Evolutionary conservation across 1,284 basidiomycete genomes (phyloP).

Genomic region (Ganoderma multipileum): DNA sequence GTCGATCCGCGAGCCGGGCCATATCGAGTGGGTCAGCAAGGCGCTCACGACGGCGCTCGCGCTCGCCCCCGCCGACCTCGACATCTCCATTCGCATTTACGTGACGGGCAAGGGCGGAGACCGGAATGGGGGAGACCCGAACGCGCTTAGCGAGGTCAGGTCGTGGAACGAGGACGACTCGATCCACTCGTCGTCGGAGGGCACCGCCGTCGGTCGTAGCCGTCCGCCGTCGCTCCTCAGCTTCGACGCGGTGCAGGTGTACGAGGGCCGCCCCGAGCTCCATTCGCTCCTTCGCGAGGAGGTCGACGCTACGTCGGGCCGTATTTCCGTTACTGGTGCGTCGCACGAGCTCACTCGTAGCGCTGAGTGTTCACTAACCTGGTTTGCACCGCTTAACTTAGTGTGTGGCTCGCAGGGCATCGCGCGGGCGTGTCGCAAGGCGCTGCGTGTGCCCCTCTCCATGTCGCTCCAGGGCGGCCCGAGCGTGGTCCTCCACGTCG

Average conservation of each 20-base stretch:
- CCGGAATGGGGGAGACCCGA: neutral
- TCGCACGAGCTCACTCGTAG: too few species aligned
- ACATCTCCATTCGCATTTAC: constrained; percentile 46
- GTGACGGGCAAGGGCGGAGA: constrained; percentile 38
- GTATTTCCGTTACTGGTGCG: constrained; percentile 51
- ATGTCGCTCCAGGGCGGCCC: constrained; percentile 50
- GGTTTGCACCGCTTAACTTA: too few species aligned
- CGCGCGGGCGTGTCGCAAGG: constrained; percentile 45
- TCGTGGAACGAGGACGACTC: constrained; percentile 31
- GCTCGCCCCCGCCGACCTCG: constrained; percentile 39
- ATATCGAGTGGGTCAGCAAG: constrained; percentile 51
- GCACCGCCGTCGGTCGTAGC: constrained; percentile 21
- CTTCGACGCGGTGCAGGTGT: constrained; percentile 35
- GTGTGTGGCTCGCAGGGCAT: constrained; percentile 57
- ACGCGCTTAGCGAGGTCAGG: constrained; percentile 5
- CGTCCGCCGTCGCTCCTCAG: constrained; percentile 30
- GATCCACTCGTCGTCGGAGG: constrained; percentile 25
- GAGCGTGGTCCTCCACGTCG: constrained; percentile 52
- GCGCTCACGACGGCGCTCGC: constrained; percentile 42
- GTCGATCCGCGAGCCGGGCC: constrained; percentile 48
- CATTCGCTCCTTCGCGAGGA: constrained; percentile 37
- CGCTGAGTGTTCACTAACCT: too few species aligned
- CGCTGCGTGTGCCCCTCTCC: constrained; percentile 46
- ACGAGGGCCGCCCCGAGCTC: constrained; percentile 43
- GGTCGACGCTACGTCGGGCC: constrained; percentile 29